Conservation (phyloP, 352 stramenopile genomes). For the Plasmopara halstedii region DNA sequence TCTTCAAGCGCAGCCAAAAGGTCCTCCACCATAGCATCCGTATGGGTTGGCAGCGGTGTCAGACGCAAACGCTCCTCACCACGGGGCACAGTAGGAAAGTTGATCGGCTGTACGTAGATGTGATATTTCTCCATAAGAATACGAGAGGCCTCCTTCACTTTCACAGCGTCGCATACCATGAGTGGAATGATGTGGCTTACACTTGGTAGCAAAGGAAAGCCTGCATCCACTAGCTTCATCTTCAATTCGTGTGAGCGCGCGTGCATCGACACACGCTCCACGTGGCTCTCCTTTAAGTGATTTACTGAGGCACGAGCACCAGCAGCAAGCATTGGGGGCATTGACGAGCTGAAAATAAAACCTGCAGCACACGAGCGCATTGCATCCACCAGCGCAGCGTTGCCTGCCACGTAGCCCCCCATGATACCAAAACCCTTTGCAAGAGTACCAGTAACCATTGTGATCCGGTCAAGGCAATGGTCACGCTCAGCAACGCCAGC, state of each 20-base stretch:
- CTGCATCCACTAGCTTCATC: constrained; percentile 68
- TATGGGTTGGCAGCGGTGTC: constrained; percentile 82
- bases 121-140: constrained; percentile 88
- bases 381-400: constrained; percentile 73
- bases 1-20: constrained; percentile 75
- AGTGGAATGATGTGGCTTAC: constrained; percentile 88
- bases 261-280: constrained; percentile 79
- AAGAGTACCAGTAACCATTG: constrained; percentile 86
- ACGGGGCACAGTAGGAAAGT: constrained; percentile 86
- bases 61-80: constrained; percentile 87
- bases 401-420: constrained; percentile 87
- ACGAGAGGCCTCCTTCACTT: constrained; percentile 83
- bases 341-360: constrained; percentile 90
- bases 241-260: constrained; percentile 78
- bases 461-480: constrained; percentile 79
- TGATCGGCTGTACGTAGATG: constrained; percentile 91
- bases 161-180: constrained; percentile 83
- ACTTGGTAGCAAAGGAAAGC: constrained; percentile 80
- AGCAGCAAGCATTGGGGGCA: constrained; percentile 80
- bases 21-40: constrained; percentile 82
- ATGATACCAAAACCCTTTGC: constrained; percentile 89
- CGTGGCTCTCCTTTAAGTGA: constrained; percentile 80
- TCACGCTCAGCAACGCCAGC: constrained; percentile 82
- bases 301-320: constrained; percentile 71
- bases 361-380: constrained; percentile 82